phyloP scores from a whole-genome alignment of 83 land plant genomes.

The Picea abies region DNA sequence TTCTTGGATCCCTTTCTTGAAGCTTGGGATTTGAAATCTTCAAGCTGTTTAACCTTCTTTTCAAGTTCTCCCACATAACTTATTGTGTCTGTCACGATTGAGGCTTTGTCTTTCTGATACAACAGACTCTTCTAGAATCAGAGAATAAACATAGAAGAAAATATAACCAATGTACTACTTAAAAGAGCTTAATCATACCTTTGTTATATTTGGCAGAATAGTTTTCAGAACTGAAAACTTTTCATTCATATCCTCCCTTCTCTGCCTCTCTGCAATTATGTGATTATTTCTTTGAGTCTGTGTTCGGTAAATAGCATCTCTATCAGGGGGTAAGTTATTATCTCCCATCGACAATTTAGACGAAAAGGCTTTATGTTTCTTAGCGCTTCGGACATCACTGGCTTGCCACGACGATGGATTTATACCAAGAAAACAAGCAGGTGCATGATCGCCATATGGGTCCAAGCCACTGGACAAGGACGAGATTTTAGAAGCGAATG shows the following conservation, averaged over 20 bases:
- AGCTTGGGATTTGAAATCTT: slow-evolving; percentile 26
- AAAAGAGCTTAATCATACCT: slow-evolving; percentile 17
- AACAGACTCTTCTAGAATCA: not conserved
- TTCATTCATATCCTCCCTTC: slow-evolving; percentile 64
- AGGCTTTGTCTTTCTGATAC: slow-evolving; percentile 55
- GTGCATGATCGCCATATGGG: not conserved
- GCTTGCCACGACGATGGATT: not conserved
- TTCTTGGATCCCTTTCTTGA: not conserved
- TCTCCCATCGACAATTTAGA: not conserved
- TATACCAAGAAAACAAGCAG: not conserved
- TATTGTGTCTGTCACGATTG: slow-evolving; percentile 61
- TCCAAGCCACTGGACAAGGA: not conserved
- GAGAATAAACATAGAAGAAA: not conserved
- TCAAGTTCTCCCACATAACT: slow-evolving; percentile 48
- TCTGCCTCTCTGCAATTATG: slow-evolving; percentile 51
- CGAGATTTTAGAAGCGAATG: not conserved
- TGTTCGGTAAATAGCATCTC: slow-evolving; percentile 32
- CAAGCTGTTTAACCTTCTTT: slow-evolving; percentile 43
- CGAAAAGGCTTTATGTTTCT: not conserved
- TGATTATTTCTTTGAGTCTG: slow-evolving; percentile 52
- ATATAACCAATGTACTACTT: not conserved
- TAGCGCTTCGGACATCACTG: not conserved
- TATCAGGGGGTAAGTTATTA: not conserved
- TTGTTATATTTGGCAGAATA: slow-evolving; percentile 53
- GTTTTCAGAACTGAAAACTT: slow-evolving; percentile 49